These are phyloP conservation scores for Cladosporium oxysporum DNA, from an alignment of 2,329 filamentous ascomycete genomes.

Conservation along the genomic window DNA sequence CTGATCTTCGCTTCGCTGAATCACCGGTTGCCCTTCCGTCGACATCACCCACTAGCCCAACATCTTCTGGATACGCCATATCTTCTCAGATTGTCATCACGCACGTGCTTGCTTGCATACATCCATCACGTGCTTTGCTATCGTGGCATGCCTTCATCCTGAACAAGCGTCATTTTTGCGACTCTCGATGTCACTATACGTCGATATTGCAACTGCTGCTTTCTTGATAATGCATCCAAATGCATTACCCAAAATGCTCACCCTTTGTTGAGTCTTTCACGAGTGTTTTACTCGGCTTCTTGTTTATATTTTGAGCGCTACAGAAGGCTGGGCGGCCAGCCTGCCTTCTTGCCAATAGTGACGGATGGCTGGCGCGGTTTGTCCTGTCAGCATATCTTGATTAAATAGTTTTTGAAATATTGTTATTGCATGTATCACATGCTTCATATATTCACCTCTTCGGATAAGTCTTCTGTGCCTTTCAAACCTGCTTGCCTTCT, in stretches of 20 bases:
- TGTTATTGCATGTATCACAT: neutral
- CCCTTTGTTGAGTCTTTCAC: neutral
- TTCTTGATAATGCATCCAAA: neutral
- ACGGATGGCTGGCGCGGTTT: neutral
- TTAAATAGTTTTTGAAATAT: neutral
- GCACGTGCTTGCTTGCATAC: neutral
- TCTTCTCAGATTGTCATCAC: slow-evolving; percentile 1
- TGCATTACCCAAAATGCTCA: neutral
- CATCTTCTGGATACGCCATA: slow-evolving; percentile 8
- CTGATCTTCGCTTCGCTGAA: slow-evolving; percentile 8
- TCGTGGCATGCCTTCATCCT: neutral
- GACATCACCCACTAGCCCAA: neutral
- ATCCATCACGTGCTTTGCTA: neutral
- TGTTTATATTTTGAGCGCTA: neutral
- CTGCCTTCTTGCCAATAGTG: neutral
- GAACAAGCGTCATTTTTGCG: neutral
- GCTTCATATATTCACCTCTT: too few relatives aligned
- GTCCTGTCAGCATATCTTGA: neutral
- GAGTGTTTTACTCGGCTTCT: neutral
- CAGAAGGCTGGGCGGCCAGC: neutral
- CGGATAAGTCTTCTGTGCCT: too few relatives aligned
- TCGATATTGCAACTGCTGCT: neutral
- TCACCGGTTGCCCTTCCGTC: slow-evolving; percentile 2
- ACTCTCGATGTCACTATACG: neutral
- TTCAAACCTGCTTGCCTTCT: too few relatives aligned